phyloP scores from a whole-genome alignment of 257 asterid species.

The Solanum dulcamara region DNA sequence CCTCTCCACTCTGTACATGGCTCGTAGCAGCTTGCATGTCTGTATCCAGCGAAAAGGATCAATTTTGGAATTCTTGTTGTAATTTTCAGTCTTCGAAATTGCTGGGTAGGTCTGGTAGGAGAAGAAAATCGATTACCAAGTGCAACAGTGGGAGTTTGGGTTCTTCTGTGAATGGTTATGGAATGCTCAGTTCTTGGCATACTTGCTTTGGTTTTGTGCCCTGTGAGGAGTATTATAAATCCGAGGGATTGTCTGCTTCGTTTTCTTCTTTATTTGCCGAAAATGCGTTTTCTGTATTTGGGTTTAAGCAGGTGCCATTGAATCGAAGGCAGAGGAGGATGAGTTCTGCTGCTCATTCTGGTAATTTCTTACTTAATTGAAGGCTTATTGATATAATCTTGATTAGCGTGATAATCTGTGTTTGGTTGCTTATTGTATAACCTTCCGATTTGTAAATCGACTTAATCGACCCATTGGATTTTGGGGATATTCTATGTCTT shows the following conservation, averaged over 20 bases:
- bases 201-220: slow-evolving; percentile 16
- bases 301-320: slow-evolving; percentile 6
- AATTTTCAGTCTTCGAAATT: slow-evolving; percentile 4
- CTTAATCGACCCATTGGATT: neutral
- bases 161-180: slow-evolving; percentile 9
- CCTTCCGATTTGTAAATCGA: neutral
- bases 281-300: slow-evolving; percentile 10
- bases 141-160: slow-evolving; percentile 11
- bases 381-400: neutral
- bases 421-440: neutral
- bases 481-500: neutral
- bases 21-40: slow-evolving; percentile 37
- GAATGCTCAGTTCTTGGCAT: slow-evolving; percentile 6
- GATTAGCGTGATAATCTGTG: neutral
- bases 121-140: slow-evolving; percentile 5
- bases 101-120: slow-evolving; percentile 6
- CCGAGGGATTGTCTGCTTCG: slow-evolving; percentile 8
- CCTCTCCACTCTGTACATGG: slow-evolving; percentile 39
- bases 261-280: slow-evolving; percentile 10
- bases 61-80: neutral
- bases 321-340: slow-evolving; percentile 10
- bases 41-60: slow-evolving; percentile 7
- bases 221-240: slow-evolving; percentile 15
- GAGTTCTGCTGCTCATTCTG: slow-evolving; percentile 8
- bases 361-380: neutral